These are phyloP conservation scores for Cruciata laevipes DNA, from an alignment of 257 asterid species.

Conservation along the genomic window DNA sequence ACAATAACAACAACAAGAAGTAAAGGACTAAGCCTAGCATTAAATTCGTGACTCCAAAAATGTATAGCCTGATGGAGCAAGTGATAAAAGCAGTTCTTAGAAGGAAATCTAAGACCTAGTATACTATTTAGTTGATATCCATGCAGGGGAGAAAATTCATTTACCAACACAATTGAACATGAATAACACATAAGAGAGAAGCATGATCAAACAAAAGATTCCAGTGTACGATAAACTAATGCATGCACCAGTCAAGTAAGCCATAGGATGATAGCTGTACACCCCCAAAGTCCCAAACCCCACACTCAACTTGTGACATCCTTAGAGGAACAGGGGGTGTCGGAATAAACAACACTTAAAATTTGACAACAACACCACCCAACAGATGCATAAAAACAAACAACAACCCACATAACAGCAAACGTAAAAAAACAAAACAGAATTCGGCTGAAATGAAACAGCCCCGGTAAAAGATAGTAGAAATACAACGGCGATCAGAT, in stretches of 20 bases:
- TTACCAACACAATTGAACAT: background rate
- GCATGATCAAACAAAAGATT: conserved; percentile 6
- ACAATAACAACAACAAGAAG: background rate
- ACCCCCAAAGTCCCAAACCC: conserved; percentile 7
- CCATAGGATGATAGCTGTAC: conserved; percentile 4
- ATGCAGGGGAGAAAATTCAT: conserved; percentile 1
- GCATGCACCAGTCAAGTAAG: conserved; percentile 14
- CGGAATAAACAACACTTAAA: conserved; percentile 16
- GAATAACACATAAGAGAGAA: background rate
- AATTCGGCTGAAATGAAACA: conserved; percentile 42
- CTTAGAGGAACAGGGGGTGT: conserved; percentile 6
- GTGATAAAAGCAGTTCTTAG: background rate
- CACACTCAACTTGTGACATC: conserved; percentile 12
- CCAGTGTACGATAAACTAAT: conserved; percentile 8
- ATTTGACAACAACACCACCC: conserved; percentile 16
- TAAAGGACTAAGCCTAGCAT: background rate
- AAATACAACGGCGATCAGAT: background rate
- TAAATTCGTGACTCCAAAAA: background rate
- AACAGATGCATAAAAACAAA: conserved; percentile 19
- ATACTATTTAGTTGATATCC: background rate
- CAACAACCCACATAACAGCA: conserved; percentile 23
- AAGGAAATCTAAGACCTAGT: background rate
- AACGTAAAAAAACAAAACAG: conserved; percentile 23
- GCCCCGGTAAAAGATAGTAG: conserved; percentile 1
- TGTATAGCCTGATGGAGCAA: background rate